Evolutionary conservation across 192 early-diverging fungal genomes (phyloP).

Genomic region (Globomyces pollinis-pini): DNA sequence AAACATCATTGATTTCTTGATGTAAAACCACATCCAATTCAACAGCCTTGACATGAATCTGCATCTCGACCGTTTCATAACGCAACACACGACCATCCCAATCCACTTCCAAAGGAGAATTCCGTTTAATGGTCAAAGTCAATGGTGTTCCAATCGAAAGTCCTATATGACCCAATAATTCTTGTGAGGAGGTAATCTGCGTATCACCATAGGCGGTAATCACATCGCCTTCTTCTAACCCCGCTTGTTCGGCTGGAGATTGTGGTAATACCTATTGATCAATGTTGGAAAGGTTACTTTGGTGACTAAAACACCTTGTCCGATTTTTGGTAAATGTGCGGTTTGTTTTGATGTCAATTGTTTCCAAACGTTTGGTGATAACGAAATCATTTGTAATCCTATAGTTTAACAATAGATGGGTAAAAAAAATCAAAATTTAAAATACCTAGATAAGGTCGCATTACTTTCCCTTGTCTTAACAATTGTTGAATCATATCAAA

Average conservation of each 20-base stretch:
- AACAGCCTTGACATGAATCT: background rate
- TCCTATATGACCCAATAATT: constrained; percentile 30
- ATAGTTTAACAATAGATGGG: too few relatives aligned
- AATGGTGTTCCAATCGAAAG: constrained; percentile 25
- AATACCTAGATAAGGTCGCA: constrained; percentile 39
- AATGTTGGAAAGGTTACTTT: constrained; percentile 16
- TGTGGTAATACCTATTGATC: too few relatives aligned
- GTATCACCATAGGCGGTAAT: constrained; percentile 27
- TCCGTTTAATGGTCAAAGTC: constrained; percentile 21
- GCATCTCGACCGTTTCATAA: constrained; percentile 13
- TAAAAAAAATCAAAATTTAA: too few relatives aligned
- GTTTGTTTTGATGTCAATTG: constrained; percentile 20
- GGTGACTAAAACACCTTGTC: constrained; percentile 25
- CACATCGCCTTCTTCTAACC: constrained; percentile 33
- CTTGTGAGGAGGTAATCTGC: constrained; percentile 23
- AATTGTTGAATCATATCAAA: constrained; percentile 37
- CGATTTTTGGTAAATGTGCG: constrained; percentile 14
- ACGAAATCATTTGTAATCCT: constrained; percentile 26
- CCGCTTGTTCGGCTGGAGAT: constrained; percentile 28
- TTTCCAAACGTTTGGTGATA: constrained; percentile 29
- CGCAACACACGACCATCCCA: constrained; percentile 17
- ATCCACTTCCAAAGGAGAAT: constrained; percentile 35
- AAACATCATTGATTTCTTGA: too few relatives aligned
- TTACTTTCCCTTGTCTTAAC: constrained; percentile 24
- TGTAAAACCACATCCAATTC: constrained; percentile 1